These are phyloP conservation scores for Aspergillus aculeatus DNA, from an alignment of 2,329 filamentous ascomycete species.

Conservation along the genomic window DNA sequence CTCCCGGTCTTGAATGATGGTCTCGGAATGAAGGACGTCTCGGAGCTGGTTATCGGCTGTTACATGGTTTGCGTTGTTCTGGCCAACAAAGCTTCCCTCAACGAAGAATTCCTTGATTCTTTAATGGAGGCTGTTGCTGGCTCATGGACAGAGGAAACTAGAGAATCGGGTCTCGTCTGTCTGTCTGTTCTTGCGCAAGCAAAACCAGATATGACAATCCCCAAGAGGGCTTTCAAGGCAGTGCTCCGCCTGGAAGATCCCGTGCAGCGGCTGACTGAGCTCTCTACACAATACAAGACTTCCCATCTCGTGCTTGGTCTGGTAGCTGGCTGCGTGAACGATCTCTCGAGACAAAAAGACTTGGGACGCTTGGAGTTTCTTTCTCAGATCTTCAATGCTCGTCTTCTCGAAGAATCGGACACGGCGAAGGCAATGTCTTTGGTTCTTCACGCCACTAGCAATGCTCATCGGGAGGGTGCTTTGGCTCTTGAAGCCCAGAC, in stretches of 20 bases:
- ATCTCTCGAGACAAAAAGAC: constrained; percentile 35
- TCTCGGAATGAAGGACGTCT: constrained; percentile 69
- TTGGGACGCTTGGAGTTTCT: constrained; percentile 48
- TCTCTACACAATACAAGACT: constrained; percentile 33
- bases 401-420: constrained; percentile 33
- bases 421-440: constrained; percentile 32
- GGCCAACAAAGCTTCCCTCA: constrained; percentile 75
- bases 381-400: constrained; percentile 35
- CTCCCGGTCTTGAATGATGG: constrained; percentile 73
- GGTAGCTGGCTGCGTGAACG: constrained; percentile 34
- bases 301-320: constrained; percentile 39
- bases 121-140: constrained; percentile 85
- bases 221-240: constrained; percentile 64
- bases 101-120: constrained; percentile 75
- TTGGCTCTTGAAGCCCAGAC: constrained; percentile 54
- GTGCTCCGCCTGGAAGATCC: constrained; percentile 37
- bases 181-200: constrained; percentile 80
- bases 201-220: constrained; percentile 67
- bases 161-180: constrained; percentile 72
- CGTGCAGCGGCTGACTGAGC: constrained; percentile 34
- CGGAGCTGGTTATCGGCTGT: constrained; percentile 78
- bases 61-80: constrained; percentile 90
- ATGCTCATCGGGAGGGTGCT: constrained; percentile 48
- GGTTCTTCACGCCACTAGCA: constrained; percentile 34
- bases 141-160: constrained; percentile 73